phyloP scores from a whole-genome alignment of 176 grass and related monocot species.

The Ampelocalamus luodianensis region DNA sequence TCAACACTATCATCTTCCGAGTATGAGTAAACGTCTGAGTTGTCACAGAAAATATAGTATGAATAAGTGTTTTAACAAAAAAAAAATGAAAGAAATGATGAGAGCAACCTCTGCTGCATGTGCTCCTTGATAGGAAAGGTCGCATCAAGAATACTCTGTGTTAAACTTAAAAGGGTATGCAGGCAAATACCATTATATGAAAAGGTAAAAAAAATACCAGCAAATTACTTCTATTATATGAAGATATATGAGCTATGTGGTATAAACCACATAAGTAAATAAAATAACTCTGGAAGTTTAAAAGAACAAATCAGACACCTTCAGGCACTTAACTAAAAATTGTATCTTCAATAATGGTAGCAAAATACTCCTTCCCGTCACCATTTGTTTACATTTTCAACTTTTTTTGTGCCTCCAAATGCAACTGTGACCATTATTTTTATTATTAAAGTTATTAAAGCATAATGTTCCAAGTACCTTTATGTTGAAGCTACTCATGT shows the following conservation, averaged over 20 bases:
- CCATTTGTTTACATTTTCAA: background rate
- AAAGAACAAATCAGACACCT: background rate
- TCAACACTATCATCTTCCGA: constrained; percentile 94
- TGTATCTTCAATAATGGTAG: background rate
- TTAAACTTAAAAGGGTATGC: background rate
- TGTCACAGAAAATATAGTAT: constrained; percentile 67
- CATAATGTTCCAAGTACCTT: constrained; percentile 2
- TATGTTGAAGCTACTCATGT: background rate
- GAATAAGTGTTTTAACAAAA: constrained; percentile 42
- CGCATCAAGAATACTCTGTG: background rate
- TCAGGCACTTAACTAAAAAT: background rate
- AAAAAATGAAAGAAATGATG: background rate
- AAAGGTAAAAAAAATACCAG: background rate
- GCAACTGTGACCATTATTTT: constrained; percentile 7
- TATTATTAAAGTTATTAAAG: background rate
- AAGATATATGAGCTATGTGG: background rate
- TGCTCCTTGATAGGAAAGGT: constrained; percentile 4
- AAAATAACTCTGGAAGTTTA: background rate
- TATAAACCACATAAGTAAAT: background rate
- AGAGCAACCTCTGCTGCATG: background rate
- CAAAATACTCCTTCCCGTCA: background rate
- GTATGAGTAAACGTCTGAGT: constrained; percentile 98
- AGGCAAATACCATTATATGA: background rate
- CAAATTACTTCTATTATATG: background rate
- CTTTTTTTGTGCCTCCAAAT: background rate